Conservation (phyloP, 495 filamentous ascomycete species). For the Aspergillus cavernicola region DNA sequence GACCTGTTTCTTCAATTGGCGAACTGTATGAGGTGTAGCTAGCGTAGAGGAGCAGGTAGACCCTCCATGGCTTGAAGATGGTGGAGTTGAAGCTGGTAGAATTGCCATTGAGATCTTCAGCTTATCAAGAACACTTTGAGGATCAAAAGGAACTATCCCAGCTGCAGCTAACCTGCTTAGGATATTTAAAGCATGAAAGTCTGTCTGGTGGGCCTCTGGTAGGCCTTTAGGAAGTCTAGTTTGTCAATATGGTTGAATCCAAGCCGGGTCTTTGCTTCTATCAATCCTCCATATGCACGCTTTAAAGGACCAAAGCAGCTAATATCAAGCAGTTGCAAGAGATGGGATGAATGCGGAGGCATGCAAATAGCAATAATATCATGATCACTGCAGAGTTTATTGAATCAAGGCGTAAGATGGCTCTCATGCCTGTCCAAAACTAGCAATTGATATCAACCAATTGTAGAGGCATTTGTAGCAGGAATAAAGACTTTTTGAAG, state of each 20-base stretch:
- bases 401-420: too few relatives aligned
- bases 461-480: too few relatives aligned
- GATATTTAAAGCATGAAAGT: constrained; percentile 12
- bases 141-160: not conserved
- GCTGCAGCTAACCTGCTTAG: constrained; percentile 8
- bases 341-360: too few relatives aligned
- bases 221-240: constrained; percentile 14
- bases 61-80: not conserved
- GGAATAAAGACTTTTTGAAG: too few relatives aligned
- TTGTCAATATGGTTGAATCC: constrained; percentile 19
- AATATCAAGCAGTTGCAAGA: too few relatives aligned
- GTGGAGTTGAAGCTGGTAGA: too few relatives aligned
- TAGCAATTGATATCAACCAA: too few relatives aligned
- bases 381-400: too few relatives aligned
- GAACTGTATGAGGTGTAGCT: not conserved
- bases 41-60: not conserved
- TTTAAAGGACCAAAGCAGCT: constrained; percentile 11
- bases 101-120: too few relatives aligned
- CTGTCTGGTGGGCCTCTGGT: constrained; percentile 6
- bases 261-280: constrained; percentile 8
- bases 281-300: constrained; percentile 4
- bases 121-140: not conserved
- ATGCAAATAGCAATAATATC: too few relatives aligned
- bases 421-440: too few relatives aligned
- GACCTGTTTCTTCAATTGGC: not conserved